Base-by-base conservation (phyloP, 441 rosid genomes). In the Sinapis alba region DNA sequence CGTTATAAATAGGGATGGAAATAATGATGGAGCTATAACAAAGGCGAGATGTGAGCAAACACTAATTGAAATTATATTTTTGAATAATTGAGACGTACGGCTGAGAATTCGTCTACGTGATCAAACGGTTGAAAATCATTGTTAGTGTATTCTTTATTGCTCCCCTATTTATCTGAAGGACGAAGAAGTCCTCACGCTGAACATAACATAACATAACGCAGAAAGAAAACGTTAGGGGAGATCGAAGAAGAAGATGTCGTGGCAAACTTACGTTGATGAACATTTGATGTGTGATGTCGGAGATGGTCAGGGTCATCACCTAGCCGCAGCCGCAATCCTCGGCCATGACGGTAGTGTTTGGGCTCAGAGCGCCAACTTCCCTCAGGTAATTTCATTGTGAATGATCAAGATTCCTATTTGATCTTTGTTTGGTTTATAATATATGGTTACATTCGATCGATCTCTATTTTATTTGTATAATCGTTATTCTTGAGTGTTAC, bases 291-390 rank as follows among this genome's bases (percentile, higher is more conserved):
- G 88, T 75, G 92, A 88, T 62, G 86, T 88, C 8, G 82, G 78
- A 7, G 92, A 88, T 38, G 92, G 89, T 69, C 82, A 79, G 5
- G 85, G 84, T 3, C 83, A 86, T 38, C 85, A 78, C 58, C 90
- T 86, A 62, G 26, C 83, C 53, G 76, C 90, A 16, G 83, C 92
- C 12, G 89, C 92, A n/a, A 84, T 86, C 79, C 36, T 85, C 36
- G 92, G 92, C 63, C 85, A 72, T 62, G 92, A 88, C 59, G 92
- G 90, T 79, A 83, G 83, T 73, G 85, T 88, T 73, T 88, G 92
- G 92, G 92, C 92, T 34, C 86, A 88, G 83, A 88, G 92, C 66
- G 16, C 88, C 57, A 60, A 68, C 59, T 88, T 86, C 76, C 90
- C 92, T 58, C 79, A 81, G 87, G 92, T 86, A 23, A 28, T 65